Evolutionary conservation across 2,329 filamentous ascomycete genomes (phyloP), one percentile per base, ranked within the genome.

Genomic region (Niveomyces coronatus): DNA sequence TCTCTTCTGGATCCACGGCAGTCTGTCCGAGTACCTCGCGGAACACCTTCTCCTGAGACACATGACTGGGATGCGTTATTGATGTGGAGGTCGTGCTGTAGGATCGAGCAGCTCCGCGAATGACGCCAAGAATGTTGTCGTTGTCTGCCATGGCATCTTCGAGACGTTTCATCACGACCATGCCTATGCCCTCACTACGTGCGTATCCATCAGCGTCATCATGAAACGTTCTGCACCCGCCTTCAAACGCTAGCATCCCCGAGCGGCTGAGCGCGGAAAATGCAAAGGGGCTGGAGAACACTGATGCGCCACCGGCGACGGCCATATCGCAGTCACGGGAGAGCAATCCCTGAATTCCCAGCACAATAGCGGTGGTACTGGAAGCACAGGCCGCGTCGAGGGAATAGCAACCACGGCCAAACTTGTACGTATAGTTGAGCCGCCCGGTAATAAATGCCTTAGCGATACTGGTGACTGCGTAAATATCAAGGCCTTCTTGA

Each of bases 301-400:
- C 78, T 35, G 84, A 86, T 15, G 85, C 64, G 44, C 85, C 85
- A 41, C 85, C 85, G 3, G 84, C 81, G 20, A 87, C 76, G 1
- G 84, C 85, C 9, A 82, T 88, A 52, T 91, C 85, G 45, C 81
- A 85, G 47, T 91, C 85, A 24, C 23, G n/a, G n/a, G n/a, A n/a
- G n/a, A n/a, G n/a, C n/a, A n/a, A n/a, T n/a, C n/a, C n/a, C n/a
- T n/a, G n/a, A n/a, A n/a, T n/a, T n/a, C n/a, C n/a, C n/a, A n/a
- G n/a, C n/a, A n/a, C n/a, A n/a, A 87, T 77, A 1, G 81, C 81
- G 4, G 81, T 79, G 9, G 83, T 67, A 45, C 78, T 81, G 1
- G 81, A 85, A 0, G 82, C 85, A 52, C 83, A 87, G 4, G 82
- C 83, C n/a, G 82, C 86, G 48, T 87, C 83, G 32, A 85, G 68